These are phyloP conservation scores for Auriscalpium orientale DNA, from an alignment of 768 basidiomycete species.

Conservation along the genomic window DNA sequence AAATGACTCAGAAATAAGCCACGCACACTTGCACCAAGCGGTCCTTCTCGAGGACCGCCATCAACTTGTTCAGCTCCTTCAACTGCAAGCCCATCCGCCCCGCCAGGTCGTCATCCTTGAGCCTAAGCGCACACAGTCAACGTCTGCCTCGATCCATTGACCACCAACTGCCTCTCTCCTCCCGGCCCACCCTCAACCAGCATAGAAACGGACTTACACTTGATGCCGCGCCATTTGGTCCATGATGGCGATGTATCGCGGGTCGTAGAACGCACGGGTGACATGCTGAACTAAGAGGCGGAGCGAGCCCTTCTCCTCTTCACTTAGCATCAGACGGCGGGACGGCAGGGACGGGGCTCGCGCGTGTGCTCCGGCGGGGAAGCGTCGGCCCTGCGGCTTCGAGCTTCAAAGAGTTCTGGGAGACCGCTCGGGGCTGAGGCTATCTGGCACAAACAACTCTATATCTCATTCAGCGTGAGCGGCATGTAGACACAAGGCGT, in stretches of 20 bases:
- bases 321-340: conserved; percentile 30
- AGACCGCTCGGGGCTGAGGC: background rate
- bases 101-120: conserved; percentile 92
- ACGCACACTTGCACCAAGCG: conserved; percentile 71
- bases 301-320: conserved; percentile 77
- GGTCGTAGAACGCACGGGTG: conserved; percentile 90
- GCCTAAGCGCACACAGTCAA: conserved; percentile 34
- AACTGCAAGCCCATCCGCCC: conserved; percentile 82
- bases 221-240: conserved; percentile 90
- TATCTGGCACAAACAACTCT: background rate
- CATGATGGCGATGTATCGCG: conserved; percentile 83
- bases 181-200: conserved; percentile 13
- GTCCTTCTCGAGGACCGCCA: conserved; percentile 74
- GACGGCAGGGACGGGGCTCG: background rate
- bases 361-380: background rate
- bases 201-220: conserved; percentile 66
- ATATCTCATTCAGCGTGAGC: background rate
- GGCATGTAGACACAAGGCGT: background rate
- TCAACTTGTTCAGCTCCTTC: conserved; percentile 86
- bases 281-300: conserved; percentile 89
- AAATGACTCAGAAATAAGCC: background rate
- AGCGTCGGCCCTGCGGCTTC: background rate
- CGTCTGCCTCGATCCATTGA: conserved; percentile 10
- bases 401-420: background rate
- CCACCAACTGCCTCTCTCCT: conserved; percentile 12